Evolutionary conservation across 345 rosid genomes (phyloP), one percentile per base, ranked within the genome.

Genomic region (Brassica incana): DNA sequence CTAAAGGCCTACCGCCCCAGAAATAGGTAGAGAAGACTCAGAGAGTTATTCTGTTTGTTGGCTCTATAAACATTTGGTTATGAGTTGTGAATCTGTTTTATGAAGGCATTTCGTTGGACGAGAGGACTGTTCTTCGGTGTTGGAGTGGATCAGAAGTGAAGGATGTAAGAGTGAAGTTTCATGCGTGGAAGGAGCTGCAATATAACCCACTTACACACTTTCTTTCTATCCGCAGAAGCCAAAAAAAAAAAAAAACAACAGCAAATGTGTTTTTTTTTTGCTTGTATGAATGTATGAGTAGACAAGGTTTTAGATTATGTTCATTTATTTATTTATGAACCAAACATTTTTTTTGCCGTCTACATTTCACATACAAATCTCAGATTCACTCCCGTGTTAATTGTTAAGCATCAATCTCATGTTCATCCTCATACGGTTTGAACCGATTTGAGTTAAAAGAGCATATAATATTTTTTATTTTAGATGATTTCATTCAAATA

Each of bases 101-200:
- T 79, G 88, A 82, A 94, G 97, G 91, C 87, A 81, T 83, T 94
- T 94, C 23, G 66, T 87, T 30, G 69, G 85, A 48, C 83, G 87
- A 0, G 86, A 85, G 72, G 92, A 92, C 61, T 94, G 98, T 77
- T 87, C 85, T 10, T 81, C 86, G 43, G 80, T 89, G 14, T 85
- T 91, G n/a, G 91, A 88, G 77, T 91, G 94, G 92, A 86, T 88
- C 72, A 84, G 73, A 50, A 84, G 69, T 67, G 83, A 84, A 77
- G 76, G 76, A 65, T 69, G 76, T 20, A 80, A 71, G 64, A 70
- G 52, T 30, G 69, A 81, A 59, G 74, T 48, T 66, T 45, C 83
- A 65, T 20, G 40, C 16, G 10, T 69, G 61, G 71, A 64, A 75
- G 27, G 4, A 74, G 70, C 58, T 23, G 32, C 69, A 59, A 43